Conservation (phyloP, 2,329 filamentous ascomycete species). For the Penicillium janthinellum region DNA sequence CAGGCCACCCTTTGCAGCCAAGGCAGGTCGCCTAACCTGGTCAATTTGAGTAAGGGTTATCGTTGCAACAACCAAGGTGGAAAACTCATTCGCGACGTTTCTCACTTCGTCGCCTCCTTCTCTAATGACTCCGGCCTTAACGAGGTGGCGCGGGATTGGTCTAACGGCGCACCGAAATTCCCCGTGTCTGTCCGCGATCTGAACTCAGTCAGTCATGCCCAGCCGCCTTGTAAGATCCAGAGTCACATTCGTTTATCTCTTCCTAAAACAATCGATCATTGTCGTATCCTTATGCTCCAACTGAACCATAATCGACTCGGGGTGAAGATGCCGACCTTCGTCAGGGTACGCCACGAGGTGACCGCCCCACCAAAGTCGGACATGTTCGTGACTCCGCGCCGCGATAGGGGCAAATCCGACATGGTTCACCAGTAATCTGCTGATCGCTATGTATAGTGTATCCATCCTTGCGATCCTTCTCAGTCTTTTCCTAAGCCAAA, state of each 20-base stretch:
- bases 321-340: neutral
- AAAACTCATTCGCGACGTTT: neutral
- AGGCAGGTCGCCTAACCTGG: neutral
- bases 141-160: neutral
- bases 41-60: neutral
- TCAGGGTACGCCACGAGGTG: conserved; percentile 7
- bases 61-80: neutral
- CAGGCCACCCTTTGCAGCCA: neutral
- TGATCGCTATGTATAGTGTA: neutral
- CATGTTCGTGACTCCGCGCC: conserved; percentile 2
- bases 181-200: neutral
- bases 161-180: neutral
- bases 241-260: neutral
- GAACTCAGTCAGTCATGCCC: no score
- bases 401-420: neutral
- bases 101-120: neutral
- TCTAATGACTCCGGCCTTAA: neutral
- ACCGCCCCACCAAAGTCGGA: conserved; percentile 7
- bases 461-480: neutral
- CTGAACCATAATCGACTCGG: conserved; percentile 17
- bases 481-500: neutral
- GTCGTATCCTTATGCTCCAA: neutral
- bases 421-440: neutral
- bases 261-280: neutral
- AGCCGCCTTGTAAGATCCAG: neutral